Conservation (phyloP, 2,329 filamentous ascomycete species). For the Neopestalotiopsis clavispora region DNA sequence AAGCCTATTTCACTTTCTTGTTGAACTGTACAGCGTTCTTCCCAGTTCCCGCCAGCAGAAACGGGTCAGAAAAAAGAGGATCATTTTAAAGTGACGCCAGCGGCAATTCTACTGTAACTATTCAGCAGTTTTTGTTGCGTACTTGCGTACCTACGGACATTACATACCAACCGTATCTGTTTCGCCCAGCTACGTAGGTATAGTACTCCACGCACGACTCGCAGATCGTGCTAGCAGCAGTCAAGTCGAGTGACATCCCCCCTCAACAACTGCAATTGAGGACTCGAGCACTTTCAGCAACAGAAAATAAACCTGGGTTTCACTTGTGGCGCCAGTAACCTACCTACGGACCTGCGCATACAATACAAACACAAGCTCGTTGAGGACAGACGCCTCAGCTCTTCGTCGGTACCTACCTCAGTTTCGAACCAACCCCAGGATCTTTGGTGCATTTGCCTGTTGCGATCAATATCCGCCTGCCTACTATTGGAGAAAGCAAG, state of each 20-base stretch:
- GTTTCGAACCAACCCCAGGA: background rate
- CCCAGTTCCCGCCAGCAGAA: background rate
- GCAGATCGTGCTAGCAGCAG: constrained; percentile 9
- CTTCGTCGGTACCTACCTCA: background rate
- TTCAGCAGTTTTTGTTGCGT: background rate
- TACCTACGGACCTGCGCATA: background rate
- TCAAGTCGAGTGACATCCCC: background rate
- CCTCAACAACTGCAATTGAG: constrained; percentile 5
- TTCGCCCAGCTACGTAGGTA: background rate
- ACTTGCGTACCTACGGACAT: background rate
- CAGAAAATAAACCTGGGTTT: background rate
- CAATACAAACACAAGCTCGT: background rate
- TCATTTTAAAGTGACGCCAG: background rate
- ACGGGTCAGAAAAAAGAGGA: background rate
- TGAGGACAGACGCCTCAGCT: background rate
- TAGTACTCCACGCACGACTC: background rate
- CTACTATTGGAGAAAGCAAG: background rate
- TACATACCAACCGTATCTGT: background rate
- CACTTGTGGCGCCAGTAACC: background rate
- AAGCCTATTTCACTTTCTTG: background rate
- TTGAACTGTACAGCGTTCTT: constrained; percentile 5
- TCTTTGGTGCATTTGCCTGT: background rate
- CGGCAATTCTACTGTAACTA: background rate
- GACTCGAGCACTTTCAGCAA: background rate
- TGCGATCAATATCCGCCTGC: background rate